A percentile compares a stretch with the other conserved stretches of the same genome.
These are phyloP conservation scores for Plectosphaerella cucumerina DNA, from an alignment of 2,329 filamentous ascomycete genomes.

Conservation along the genomic window DNA sequence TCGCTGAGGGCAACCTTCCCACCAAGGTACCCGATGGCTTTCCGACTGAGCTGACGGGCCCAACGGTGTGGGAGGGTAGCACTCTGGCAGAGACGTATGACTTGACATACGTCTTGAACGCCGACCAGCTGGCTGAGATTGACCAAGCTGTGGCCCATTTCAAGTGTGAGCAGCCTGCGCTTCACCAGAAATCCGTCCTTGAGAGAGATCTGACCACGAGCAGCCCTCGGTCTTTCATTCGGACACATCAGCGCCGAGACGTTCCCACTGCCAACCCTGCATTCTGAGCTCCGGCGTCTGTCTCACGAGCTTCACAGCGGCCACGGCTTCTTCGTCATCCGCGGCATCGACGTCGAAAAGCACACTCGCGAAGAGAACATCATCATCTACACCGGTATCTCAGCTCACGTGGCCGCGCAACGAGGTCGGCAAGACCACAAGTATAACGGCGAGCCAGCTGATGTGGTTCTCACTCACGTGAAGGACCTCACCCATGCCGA, in stretches of 20 bases:
- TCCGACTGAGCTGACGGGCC: conserved; percentile 40
- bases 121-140: conserved; percentile 45
- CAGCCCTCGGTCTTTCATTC: conserved; percentile 22
- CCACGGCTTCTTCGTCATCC: conserved; percentile 58
- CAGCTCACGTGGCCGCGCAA: conserved; percentile 50
- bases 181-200: background rate
- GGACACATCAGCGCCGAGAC: conserved; percentile 42
- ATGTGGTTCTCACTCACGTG: conserved; percentile 55
- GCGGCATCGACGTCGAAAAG: conserved; percentile 48
- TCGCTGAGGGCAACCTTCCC: conserved; percentile 32
- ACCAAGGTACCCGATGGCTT: conserved; percentile 44
- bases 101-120: conserved; percentile 47
- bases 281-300: conserved; percentile 42
- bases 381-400: conserved; percentile 56
- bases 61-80: conserved; percentile 54
- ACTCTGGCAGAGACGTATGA: conserved; percentile 41
- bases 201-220: background rate
- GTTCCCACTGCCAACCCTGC: conserved; percentile 52
- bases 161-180: conserved; percentile 5
- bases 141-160: conserved; percentile 8
- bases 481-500: conserved; percentile 48
- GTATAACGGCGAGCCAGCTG: conserved; percentile 37
- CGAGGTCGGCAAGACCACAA: conserved; percentile 49
- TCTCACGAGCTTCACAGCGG: conserved; percentile 53
- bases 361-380: conserved; percentile 54